Conservation (phyloP, 2,329 filamentous ascomycete species). For the Periconia sp. region DNA sequence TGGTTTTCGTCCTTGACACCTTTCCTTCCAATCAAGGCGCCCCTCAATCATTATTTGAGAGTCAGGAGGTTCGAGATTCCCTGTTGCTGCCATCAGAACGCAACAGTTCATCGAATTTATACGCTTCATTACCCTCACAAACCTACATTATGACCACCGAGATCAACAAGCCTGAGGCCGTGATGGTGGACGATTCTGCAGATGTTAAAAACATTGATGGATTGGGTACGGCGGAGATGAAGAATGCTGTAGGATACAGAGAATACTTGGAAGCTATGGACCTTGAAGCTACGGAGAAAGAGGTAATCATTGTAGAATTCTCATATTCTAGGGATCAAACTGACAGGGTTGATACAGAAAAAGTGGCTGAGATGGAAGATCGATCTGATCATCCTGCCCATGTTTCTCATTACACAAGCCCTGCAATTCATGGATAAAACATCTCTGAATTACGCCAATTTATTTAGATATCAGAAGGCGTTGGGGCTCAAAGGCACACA, state of each 20-base stretch:
- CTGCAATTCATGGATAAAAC: conserved; percentile 29
- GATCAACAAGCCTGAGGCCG: not conserved
- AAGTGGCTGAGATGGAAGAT: conserved; percentile 21
- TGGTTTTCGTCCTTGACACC: no score
- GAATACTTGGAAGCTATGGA: conserved; percentile 17
- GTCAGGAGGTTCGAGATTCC: no score
- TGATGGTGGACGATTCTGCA: not conserved
- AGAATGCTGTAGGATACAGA: conserved; percentile 19
- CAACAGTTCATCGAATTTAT: not conserved
- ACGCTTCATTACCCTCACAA: no score
- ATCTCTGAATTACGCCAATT: conserved; percentile 27
- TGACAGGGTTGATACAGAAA: conserved; percentile 3
- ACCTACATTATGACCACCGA: not conserved
- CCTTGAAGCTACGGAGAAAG: conserved; percentile 11
- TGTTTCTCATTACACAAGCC: conserved; percentile 24
- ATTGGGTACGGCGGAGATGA: conserved; percentile 1
- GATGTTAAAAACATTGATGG: no score
- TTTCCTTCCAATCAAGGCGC: no score
- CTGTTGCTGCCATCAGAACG: not conserved
- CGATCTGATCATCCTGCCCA: conserved; percentile 24
- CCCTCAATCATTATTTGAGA: no score
- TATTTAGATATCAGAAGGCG: conserved; percentile 42
- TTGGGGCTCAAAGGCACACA: conserved; percentile 34
- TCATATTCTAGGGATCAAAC: not conserved
- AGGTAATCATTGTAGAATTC: conserved; percentile 2